phyloP scores from a whole-genome alignment of 2,329 filamentous ascomycete species.

The Diaporthe citri region DNA sequence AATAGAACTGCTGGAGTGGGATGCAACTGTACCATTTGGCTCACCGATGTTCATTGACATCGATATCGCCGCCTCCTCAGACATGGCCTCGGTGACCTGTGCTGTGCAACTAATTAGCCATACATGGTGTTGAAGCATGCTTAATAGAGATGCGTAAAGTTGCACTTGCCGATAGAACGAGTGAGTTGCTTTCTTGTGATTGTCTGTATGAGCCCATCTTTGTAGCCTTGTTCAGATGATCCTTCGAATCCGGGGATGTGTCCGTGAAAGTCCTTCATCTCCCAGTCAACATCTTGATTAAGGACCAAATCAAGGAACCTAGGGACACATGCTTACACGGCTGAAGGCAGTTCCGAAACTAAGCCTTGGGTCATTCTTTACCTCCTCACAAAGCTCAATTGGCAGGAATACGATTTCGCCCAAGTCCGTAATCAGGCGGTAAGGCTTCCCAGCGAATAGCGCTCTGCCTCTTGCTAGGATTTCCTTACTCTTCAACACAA shows the following conservation, averaged over 20 bases:
- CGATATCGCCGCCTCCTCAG: neutral
- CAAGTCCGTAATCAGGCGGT: neutral
- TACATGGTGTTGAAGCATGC: neutral
- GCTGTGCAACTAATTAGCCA: neutral
- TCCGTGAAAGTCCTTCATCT: neutral
- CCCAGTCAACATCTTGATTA: neutral
- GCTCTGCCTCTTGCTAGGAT: neutral
- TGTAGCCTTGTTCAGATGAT: neutral
- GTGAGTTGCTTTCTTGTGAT: conserved; percentile 9
- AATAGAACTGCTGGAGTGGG: neutral
- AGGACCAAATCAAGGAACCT: neutral
- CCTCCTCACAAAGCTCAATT: neutral
- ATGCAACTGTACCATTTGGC: neutral
- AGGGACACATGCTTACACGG: neutral
- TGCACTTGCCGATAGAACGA: neutral
- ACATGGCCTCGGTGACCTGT: neutral
- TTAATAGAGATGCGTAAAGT: neutral
- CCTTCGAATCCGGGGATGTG: neutral
- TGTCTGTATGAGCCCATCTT: conserved; percentile 1
- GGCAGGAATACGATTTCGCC: neutral
- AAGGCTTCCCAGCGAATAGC: neutral
- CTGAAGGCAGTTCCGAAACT: conserved; percentile 1
- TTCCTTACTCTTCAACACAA: neutral
- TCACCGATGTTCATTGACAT: neutral
- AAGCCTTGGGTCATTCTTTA: neutral